Evolutionary conservation across 495 filamentous ascomycete genomes (phyloP), one percentile per base, ranked within the genome.

Genomic region (Hypoxylon intermedium): DNA sequence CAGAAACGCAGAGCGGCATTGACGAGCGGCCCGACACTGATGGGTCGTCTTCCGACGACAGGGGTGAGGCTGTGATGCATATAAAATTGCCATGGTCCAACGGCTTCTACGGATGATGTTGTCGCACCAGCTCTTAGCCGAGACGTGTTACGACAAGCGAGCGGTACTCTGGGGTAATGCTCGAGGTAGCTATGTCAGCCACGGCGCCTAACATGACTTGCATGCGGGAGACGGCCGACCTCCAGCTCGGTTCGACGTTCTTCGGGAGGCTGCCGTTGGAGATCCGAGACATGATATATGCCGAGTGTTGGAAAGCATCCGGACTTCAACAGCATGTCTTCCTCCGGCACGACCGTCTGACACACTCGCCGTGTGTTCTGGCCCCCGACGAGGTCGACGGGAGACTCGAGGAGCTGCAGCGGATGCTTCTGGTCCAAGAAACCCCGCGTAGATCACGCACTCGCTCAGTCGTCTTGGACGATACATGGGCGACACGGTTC

Each of bases 301-400:
- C 16, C 13, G 44, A 37, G 16, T 50, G 44, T 21, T 54, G 26
- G 51, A 38, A 19, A 44, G 37, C 13, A 20, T 50, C 44, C 6
- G 36, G 58, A 12, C 28, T 49, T 9, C 24, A 43, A 6, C 53
- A 58, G 24, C 53, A 44, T n/a, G 41, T 61, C 20, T 49, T 49
- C 43, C 9, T 55, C 6, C 36, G 28, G 1, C 16, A 9, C 24
- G 21, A 26, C 0, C 11, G 21, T 1, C 21, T 61, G 23, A 50
- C 44, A 24, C 37, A 60, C 2, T 41, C 30, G n/a, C 51, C 43
- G n/a, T 50, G 44, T 24, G 11, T 12, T 41, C 23, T 43, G 23
- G 20, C 18, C 19, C 19, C 34, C 33, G 24, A 46, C 11, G 49
- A 53, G 12, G 18, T 18, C 0, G 49, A 48, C 15, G 48, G 20